Base-by-base conservation (phyloP, 139 green algal genomes). In the Chlamydomonas eustigma region DNA sequence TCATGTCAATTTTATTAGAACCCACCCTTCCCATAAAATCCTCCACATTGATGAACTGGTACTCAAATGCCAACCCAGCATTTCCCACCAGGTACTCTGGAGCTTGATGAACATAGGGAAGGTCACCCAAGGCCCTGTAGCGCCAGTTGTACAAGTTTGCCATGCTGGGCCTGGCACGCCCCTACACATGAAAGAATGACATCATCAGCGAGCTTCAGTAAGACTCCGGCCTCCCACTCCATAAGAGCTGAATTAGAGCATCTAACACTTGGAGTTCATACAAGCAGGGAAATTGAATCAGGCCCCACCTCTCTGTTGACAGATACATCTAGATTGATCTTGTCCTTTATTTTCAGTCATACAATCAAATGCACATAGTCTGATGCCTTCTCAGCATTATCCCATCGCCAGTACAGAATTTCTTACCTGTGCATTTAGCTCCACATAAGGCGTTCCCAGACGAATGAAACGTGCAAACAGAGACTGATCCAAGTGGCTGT, bases 381-480 rank as follows among this genome's bases (percentile, higher is more conserved):
- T n/a, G n/a, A n/a, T 58, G 44, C 44, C 12, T 58, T 18, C 44
- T 58, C 44, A 58, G 12, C 44, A 58, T 18, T 28, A 58, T 58
- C 18, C 44, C 44, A 58, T 58, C 12, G 18, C 44, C 44, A 58
- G 12, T 12, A 12, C 44, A 12, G n/a, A n/a, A n/a, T 73, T 69
- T 3, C 68, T 5, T 39, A 91, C 89, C 88, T 96, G 94, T 18
- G 91, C 90, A 78, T 99, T 94, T 33, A 99, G 90, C 88, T 97
- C 82, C 28, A 97, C 89, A 83, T 97, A 94, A 2, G 96, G 96
- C 2, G 87, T 93, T 36, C 95, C 95, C 22, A 99, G 90, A 6
- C 96, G 85, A 39, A 99, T 92, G 71, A 99, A 98, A 74, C 96
- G 91, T 2, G 93, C 93, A 86, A 99, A 99, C 5, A 99, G 86